Evolutionary conservation across 2,329 filamentous ascomycete genomes (phyloP).

Genomic region (Domatiomyces globalis): DNA sequence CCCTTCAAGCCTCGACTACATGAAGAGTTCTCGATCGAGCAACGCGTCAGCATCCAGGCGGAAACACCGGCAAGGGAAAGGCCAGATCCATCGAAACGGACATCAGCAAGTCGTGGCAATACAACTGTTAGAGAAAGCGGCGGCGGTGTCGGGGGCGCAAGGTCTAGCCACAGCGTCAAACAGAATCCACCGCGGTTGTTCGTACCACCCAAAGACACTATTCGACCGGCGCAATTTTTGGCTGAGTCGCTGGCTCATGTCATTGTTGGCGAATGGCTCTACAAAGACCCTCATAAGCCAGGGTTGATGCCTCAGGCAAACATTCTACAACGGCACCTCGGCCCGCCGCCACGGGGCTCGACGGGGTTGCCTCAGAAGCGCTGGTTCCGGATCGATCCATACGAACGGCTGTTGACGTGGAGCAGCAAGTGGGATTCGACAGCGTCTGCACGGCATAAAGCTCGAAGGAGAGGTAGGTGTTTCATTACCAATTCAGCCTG

Average conservation of each 20-base stretch:
- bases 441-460: background rate
- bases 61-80: background rate
- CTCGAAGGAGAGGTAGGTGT: background rate
- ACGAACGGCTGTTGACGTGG: background rate
- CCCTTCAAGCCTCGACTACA: background rate
- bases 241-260: conserved; percentile 1
- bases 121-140: background rate
- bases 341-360: background rate
- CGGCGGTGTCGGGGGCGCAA: background rate
- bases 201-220: background rate
- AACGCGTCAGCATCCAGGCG: background rate
- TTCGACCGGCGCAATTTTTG: background rate
- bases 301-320: conserved; percentile 1
- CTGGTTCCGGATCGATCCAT: conserved; percentile 1
- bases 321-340: background rate
- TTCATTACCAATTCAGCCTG: background rate
- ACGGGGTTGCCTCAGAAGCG: background rate
- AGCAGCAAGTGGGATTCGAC: background rate
- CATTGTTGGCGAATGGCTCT: conserved; percentile 1
- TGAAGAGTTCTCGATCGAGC: background rate
- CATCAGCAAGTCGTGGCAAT: background rate
- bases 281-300: conserved; percentile 1
- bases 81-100: background rate
- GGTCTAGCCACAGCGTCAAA: background rate
- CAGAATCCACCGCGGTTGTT: background rate